A percentile compares a stretch with the other conserved stretches of the same genome.
These are phyloP conservation scores for Ceratocystis diversiconidia DNA, from an alignment of 2,329 filamentous ascomycete genomes.

Conservation along the genomic window DNA sequence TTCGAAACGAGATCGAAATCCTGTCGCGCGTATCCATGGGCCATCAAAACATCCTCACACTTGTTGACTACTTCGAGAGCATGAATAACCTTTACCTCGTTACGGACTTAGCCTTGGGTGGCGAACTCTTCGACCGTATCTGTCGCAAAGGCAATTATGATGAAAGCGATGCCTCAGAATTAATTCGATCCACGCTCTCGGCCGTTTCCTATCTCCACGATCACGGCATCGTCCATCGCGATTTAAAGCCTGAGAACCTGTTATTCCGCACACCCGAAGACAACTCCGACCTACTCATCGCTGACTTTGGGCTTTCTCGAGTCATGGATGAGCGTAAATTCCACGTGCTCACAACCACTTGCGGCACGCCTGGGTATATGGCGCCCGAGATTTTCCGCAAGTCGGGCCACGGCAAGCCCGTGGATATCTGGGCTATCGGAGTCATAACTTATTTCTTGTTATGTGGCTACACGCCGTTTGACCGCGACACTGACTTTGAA, in stretches of 20 bases:
- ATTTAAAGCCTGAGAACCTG: slow-evolving; percentile 93
- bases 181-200: slow-evolving; percentile 86
- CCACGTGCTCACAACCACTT: slow-evolving; percentile 93
- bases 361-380: slow-evolving; percentile 97
- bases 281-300: slow-evolving; percentile 91
- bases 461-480: slow-evolving; percentile 95
- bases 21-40: slow-evolving; percentile 98
- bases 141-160: slow-evolving; percentile 98
- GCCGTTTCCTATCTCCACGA: slow-evolving; percentile 98
- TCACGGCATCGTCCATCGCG: slow-evolving; percentile 94
- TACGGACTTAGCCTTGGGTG: slow-evolving; percentile 87
- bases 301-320: slow-evolving; percentile 85
- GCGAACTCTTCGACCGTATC: slow-evolving; percentile 95
- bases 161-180: slow-evolving; percentile 87
- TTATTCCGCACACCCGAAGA: slow-evolving; percentile 95
- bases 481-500: slow-evolving; percentile 92
- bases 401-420: slow-evolving; percentile 91
- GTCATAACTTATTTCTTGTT: slow-evolving; percentile 98
- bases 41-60: slow-evolving; percentile 91
- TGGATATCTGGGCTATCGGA: slow-evolving; percentile 95
- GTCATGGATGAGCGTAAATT: slow-evolving; percentile 99
- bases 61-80: slow-evolving; percentile 98
- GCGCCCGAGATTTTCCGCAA: slow-evolving; percentile 99
- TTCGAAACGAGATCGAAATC: slow-evolving; percentile 94
- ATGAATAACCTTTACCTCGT: slow-evolving; percentile 99